These are phyloP conservation scores for Eugenia klotzschiana DNA, from an alignment of 441 rosid genomes.

Conservation along the genomic window DNA sequence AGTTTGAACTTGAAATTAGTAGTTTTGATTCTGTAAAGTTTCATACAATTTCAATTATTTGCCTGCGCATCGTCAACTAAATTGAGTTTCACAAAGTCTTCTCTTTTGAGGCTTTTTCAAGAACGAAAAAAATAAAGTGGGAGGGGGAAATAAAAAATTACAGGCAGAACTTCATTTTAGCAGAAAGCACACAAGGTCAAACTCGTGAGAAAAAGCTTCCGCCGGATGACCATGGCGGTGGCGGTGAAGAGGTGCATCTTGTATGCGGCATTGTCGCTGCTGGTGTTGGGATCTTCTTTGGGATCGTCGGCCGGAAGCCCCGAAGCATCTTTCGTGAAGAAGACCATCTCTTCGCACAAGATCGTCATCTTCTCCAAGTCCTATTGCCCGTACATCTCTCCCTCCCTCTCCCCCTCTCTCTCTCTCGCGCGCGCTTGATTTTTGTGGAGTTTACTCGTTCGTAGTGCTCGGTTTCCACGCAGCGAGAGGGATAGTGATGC, in stretches of 20 bases:
- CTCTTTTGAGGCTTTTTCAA: background rate
- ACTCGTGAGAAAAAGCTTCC: background rate
- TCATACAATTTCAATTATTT: rapidly evolving
- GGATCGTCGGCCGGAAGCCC: background rate
- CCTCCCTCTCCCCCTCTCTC: no score
- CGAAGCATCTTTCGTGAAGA: background rate
- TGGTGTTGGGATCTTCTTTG: background rate
- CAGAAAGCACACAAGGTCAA: background rate
- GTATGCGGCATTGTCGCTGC: background rate
- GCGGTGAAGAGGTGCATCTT: background rate
- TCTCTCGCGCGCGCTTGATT: background rate
- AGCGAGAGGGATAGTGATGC: background rate
- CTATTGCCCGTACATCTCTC: background rate
- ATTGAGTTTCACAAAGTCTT: background rate
- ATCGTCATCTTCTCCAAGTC: conserved; percentile 1
- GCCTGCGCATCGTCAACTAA: background rate
- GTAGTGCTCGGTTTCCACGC: background rate
- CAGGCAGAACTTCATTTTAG: background rate
- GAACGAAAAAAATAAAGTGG: no score
- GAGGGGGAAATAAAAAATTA: no score
- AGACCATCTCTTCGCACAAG: background rate
- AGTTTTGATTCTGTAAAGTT: background rate
- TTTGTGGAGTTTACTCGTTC: background rate
- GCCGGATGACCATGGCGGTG: background rate
- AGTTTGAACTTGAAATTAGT: no score